A percentile compares a stretch with the other conserved stretches of the same genome.
phyloP scores from a whole-genome alignment of 2,329 filamentous ascomycete genomes.

The Fusarium illudens region DNA sequence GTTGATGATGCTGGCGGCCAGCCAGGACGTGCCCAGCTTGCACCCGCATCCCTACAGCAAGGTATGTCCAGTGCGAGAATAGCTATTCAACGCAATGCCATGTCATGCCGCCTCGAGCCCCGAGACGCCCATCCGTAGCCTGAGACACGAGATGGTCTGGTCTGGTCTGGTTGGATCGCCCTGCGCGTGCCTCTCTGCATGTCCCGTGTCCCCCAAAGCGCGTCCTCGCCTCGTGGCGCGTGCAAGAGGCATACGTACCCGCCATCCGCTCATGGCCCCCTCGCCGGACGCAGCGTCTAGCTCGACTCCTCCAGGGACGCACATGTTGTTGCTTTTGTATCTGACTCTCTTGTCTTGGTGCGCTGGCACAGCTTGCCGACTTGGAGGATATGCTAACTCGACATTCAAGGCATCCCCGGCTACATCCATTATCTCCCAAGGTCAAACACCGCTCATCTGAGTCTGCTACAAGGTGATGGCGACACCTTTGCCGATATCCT shows the following conservation, averaged over 20 bases:
- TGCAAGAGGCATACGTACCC: slow-evolving; percentile 12
- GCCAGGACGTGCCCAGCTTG: slow-evolving; percentile 52
- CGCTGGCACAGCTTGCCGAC: slow-evolving; percentile 26
- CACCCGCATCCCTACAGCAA: slow-evolving; percentile 51
- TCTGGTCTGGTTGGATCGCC: slow-evolving; percentile 2
- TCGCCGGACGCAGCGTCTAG: slow-evolving; percentile 26
- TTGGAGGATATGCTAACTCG: slow-evolving; percentile 36
- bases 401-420: slow-evolving; percentile 32
- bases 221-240: slow-evolving; percentile 10
- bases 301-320: slow-evolving; percentile 32
- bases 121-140: slow-evolving; percentile 33
- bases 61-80: slow-evolving; percentile 50
- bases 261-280: slow-evolving; percentile 12
- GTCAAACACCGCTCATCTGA: slow-evolving; percentile 54
- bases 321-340: slow-evolving; percentile 37
- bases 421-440: slow-evolving; percentile 65
- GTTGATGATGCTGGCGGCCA: slow-evolving; percentile 54
- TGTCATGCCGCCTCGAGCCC: slow-evolving; percentile 29
- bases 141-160: slow-evolving; percentile 8
- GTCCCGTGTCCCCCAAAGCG: slow-evolving; percentile 15
- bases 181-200: slow-evolving; percentile 8
- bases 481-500: slow-evolving; percentile 80
- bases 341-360: slow-evolving; percentile 30
- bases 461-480: slow-evolving; percentile 61
- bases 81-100: slow-evolving; percentile 25